phyloP scores from a whole-genome alignment of 805 yeast genomes.

The Pichia ethanolica region DNA sequence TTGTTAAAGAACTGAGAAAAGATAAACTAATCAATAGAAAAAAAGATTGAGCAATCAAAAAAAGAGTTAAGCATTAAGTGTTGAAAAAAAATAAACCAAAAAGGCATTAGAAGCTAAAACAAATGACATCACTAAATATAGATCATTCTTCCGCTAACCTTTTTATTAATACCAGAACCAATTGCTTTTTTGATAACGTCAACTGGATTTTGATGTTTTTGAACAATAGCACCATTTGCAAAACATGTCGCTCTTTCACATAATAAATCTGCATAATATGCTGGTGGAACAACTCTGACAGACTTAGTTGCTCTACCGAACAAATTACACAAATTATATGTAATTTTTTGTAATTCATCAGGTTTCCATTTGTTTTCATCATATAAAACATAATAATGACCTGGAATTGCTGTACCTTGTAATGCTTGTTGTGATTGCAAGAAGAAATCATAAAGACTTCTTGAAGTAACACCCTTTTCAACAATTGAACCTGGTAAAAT shows the following conservation, averaged over 20 bases:
- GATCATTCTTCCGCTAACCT: constrained; percentile 16
- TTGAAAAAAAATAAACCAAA: too few species aligned
- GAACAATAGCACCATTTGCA: constrained; percentile 9
- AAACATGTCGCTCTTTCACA: constrained; percentile 26
- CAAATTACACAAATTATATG: constrained; percentile 25
- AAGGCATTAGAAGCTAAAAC: too few species aligned
- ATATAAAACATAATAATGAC: constrained; percentile 26
- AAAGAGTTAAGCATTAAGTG: too few species aligned
- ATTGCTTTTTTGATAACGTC: constrained; percentile 14
- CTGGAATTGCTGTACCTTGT: constrained; percentile 30
- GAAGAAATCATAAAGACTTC: constrained; percentile 25
- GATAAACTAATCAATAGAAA: too few species aligned
- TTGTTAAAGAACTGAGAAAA: too few species aligned
- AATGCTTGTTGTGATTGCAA: constrained; percentile 28
- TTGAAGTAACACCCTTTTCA: constrained; percentile 27
- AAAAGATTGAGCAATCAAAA: too few species aligned
- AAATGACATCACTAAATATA: constrained; percentile 9
- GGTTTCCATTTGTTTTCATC: constrained; percentile 25
- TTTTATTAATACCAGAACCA: constrained; percentile 16
- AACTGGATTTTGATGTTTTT: constrained; percentile 10
- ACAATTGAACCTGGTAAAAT: constrained; percentile 26
- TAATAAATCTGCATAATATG: constrained; percentile 25
- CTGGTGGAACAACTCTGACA: constrained; percentile 29
- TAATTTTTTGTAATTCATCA: constrained; percentile 22
- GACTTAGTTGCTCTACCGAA: constrained; percentile 28